Base-by-base conservation (phyloP, 495 filamentous ascomycete genomes). In the Penicillium bialowiezense region DNA sequence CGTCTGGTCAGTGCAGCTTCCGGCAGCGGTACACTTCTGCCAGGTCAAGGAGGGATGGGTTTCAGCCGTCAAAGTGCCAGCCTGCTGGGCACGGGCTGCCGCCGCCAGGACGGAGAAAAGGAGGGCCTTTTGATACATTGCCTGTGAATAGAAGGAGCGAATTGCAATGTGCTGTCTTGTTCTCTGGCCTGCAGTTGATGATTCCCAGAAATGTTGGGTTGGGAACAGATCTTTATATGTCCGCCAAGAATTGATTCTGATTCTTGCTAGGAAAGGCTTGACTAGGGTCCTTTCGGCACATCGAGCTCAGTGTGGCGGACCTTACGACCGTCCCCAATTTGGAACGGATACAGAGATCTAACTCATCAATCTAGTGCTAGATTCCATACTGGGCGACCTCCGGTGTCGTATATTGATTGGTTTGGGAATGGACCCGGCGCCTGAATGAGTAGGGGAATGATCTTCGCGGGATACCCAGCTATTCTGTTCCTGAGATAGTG, bases 31-130 rank as follows among this genome's bases (percentile, higher is more conserved):
- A 64, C 84, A 88, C 38, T 71, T 77, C 50, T 73, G 65, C 65
- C 78, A 83, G 50, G 72, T 75, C 53, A 88, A 49, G 36, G 70
- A 61, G 18, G 85, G 85, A 48, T 87, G 84, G 14, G 67, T 75
- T 67, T 86, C 84, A 8, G 74, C 42, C 17, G 70, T 72, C 55
- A 73, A 49, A n/a, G 67, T 77, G 66, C 82, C 82, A 41, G 72
- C 75, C 62, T 82, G 71, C 68, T 87, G 84, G 52, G 67, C 69
- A 40, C 56, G 56, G 26, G 55, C 54, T 17, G 56, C 54, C 18
- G 48, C 52, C 48, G 64, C 41, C 28, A 65, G 48, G 20, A 60
- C 62, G 49, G 59, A 48, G 43, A 65, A 50, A 44, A 67, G 55
- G 35, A 67, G 50, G 10, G 51, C 53, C 38, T 64, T 62, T 58